Evolutionary conservation across 345 rosid genomes (phyloP).

Genomic region (Cardamine resedifolia): DNA sequence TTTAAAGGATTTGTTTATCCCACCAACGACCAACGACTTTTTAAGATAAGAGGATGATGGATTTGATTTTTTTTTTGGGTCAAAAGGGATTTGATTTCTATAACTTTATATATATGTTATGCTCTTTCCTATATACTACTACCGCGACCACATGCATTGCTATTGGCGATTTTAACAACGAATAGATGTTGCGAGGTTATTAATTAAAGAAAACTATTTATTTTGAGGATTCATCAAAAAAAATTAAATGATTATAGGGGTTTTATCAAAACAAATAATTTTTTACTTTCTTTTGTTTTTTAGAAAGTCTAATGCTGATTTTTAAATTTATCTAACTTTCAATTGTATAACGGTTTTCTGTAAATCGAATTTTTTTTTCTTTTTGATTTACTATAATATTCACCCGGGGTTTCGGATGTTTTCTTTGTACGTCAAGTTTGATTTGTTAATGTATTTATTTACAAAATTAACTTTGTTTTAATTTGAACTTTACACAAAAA

Average conservation of each 20-base stretch:
- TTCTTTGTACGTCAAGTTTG: not conserved
- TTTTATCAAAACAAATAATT: no score
- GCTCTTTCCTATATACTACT: not conserved
- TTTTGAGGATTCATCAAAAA: not conserved
- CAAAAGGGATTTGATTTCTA: conserved; percentile 11
- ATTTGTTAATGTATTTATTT: not conserved
- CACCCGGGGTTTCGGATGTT: not conserved
- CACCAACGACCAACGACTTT: conserved; percentile 25
- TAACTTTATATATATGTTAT: not conserved
- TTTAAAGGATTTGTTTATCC: conserved; percentile 34
- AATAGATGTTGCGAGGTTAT: not conserved
- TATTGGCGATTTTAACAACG: not conserved
- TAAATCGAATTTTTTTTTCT: not conserved
- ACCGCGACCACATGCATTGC: conserved; percentile 22
- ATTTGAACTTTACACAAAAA: not conserved
- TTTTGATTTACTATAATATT: not conserved
- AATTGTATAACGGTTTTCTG: not conserved
- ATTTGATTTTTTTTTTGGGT: no score
- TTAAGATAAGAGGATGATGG: conserved; percentile 28
- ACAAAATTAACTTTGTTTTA: not conserved
- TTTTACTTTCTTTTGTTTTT: not conserved
- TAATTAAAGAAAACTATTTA: not conserved
- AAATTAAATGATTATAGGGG: not conserved
- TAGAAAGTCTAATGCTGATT: no score
- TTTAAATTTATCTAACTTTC: not conserved